phyloP scores from a whole-genome alignment of 176 grass and related monocot genomes.

The Luzula sylvatica region DNA sequence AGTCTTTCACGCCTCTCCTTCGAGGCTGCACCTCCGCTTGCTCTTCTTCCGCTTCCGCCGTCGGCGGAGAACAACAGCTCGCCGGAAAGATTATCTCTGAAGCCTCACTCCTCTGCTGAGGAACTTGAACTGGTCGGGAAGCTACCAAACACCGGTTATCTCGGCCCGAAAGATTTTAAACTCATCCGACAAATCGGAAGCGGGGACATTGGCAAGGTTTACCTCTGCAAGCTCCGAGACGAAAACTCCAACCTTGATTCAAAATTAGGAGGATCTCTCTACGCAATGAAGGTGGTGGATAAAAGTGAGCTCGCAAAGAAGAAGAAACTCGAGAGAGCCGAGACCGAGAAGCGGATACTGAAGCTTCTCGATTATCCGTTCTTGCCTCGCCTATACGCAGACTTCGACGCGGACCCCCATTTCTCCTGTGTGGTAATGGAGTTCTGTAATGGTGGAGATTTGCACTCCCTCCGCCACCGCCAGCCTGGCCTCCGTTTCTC shows the following conservation, averaged over 20 bases:
- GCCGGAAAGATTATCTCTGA: conserved; percentile 21
- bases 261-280: conserved; percentile 21
- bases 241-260: no score
- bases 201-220: conserved; percentile 88
- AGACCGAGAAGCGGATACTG: conserved; percentile 77
- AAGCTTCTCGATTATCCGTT: conserved; percentile 84
- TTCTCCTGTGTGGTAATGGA: conserved; percentile 96
- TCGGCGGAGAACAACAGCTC: background rate
- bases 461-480: conserved; percentile 81
- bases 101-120: conserved; percentile 69
- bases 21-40: conserved; percentile 17
- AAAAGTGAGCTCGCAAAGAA: conserved; percentile 59
- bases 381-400: conserved; percentile 70
- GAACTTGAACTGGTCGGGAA: conserved; percentile 49
- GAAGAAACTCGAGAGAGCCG: conserved; percentile 73
- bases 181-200: conserved; percentile 72
- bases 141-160: background rate
- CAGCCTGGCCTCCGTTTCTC: conserved; percentile 68
- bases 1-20: conserved; percentile 57
- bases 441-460: conserved; percentile 80
- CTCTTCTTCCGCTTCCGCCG: background rate
- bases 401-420: conserved; percentile 73
- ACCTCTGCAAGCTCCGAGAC: conserved; percentile 60
- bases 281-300: conserved; percentile 99
- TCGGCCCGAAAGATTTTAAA: conserved; percentile 83